Base-by-base conservation (phyloP, 306 rosid genomes). In the Castanea mollissima region DNA sequence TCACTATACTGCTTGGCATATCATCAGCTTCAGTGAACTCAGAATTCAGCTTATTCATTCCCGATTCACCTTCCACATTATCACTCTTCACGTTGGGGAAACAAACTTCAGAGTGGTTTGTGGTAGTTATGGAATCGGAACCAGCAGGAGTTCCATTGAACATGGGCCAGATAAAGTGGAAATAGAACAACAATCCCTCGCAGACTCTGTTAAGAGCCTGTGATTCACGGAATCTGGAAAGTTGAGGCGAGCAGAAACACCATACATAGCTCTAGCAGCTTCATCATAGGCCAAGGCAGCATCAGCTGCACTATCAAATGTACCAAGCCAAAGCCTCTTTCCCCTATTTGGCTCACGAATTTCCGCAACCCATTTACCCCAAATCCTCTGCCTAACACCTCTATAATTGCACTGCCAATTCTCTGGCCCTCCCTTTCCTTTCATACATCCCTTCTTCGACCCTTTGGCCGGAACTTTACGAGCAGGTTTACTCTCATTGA, bases 321-420 rank as follows among this genome's bases (percentile, higher is more conserved):
- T 91, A 21, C 98, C 98, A 32, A 93, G 83, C 98, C 98, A 93
- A 20, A 93, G 95, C 55, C 98, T 83, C 19, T 78, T 90, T 0
- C 98, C 97, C 79, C 89, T 79, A 44, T 93, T 87, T 0, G 99
- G 99, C 75, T 91, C 97, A 18, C 99, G 73, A 19, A 96, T 93
- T 81, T 96, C 99, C 0, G 93, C 97, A 69, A 96, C 99, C 99
- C 99, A 96, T 63, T 91, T 93, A 0, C 99, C 99, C 99, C 99
- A 96, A 0, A 98, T 96, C 77, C 99, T 93, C 85, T 96, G 99
- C 76, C 99, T 88, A 69, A 96, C 99, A 27, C 99, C 99, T 73
- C 99, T 89, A 83, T 86, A 93, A 8, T 88, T 90, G 80, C 96
- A 91, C 44, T 72, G 27, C 2, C 91, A 86, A 44, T 96, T 96